These are phyloP conservation scores for Kwoniella shivajii DNA, from an alignment of 1,284 basidiomycete species.

Conservation along the genomic window DNA sequence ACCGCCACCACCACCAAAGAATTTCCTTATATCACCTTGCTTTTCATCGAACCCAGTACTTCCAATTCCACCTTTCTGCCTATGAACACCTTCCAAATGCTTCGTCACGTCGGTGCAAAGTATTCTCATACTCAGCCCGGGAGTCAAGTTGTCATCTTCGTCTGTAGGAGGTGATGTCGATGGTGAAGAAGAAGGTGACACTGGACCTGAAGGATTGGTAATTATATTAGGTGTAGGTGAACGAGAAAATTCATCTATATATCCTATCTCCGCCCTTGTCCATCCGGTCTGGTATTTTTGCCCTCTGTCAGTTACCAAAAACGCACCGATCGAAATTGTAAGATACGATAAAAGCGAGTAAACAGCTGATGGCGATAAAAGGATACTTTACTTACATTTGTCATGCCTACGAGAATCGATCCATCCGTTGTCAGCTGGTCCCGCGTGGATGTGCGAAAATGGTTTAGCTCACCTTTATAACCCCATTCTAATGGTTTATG, in stretches of 20 bases:
- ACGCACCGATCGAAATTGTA: no score
- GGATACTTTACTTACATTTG: constrained; percentile 52
- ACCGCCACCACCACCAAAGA: constrained; percentile 63
- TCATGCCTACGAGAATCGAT: constrained; percentile 49
- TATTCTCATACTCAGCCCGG: constrained; percentile 41
- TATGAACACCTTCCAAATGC: constrained; percentile 57
- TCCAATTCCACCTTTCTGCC: constrained; percentile 77
- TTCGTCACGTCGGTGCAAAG: constrained; percentile 48
- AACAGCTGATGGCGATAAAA: neutral
- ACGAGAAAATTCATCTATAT: constrained; percentile 27
- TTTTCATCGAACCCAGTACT: constrained; percentile 70
- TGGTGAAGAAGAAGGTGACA: constrained; percentile 32
- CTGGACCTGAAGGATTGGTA: constrained; percentile 30
- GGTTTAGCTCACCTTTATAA: constrained; percentile 40
- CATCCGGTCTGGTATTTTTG: constrained; percentile 54
- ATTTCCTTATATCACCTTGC: constrained; percentile 72
- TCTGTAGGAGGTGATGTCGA: constrained; percentile 27
- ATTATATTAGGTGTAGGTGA: constrained; percentile 15
- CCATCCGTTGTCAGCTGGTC: no score
- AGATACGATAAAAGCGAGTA: no score
- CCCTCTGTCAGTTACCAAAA: no score
- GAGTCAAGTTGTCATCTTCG: constrained; percentile 15
- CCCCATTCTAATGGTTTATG: constrained; percentile 48
- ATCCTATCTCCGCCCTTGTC: constrained; percentile 55
- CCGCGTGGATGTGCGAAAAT: neutral